phyloP scores from a whole-genome alignment of 2,329 filamentous ascomycete species.

The Huntiella bhutanensis region DNA sequence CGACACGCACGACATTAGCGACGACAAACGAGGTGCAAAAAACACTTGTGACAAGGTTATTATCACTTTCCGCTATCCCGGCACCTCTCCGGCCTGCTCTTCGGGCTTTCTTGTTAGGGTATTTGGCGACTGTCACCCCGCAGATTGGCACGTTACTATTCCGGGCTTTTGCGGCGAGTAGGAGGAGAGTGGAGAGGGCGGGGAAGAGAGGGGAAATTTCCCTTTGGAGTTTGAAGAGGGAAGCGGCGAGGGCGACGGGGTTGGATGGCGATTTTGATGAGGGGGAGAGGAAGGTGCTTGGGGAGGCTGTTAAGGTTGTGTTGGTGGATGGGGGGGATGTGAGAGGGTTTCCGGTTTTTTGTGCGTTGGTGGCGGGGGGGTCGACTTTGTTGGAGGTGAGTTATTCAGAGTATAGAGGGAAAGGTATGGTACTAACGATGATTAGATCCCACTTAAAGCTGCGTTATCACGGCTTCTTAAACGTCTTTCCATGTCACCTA shows the following conservation, averaged over 20 bases:
- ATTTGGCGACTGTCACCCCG: slow-evolving; percentile 38
- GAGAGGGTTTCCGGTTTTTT: slow-evolving; percentile 43
- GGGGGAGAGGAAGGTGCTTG: neutral
- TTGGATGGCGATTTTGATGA: neutral
- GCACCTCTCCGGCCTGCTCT: slow-evolving; percentile 34
- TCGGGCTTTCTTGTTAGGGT: slow-evolving; percentile 41
- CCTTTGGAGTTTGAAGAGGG: neutral
- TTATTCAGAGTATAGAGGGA: neutral
- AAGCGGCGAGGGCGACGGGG: neutral
- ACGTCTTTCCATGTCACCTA: neutral
- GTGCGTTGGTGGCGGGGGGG: slow-evolving; percentile 39
- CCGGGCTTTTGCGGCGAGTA: slow-evolving; percentile 23
- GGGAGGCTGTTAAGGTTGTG: slow-evolving; percentile 17
- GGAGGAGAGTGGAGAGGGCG: neutral
- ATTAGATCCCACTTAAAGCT: slow-evolving; percentile 5
- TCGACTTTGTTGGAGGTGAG: slow-evolving; percentile 39
- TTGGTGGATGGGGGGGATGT: slow-evolving; percentile 32
- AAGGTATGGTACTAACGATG: slow-evolving; percentile 2
- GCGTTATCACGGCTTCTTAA: slow-evolving; percentile 8
- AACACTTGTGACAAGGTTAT: slow-evolving; percentile 1
- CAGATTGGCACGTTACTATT: slow-evolving; percentile 35
- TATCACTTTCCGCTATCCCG: slow-evolving; percentile 22
- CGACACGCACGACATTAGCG: neutral
- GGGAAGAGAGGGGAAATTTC: neutral
- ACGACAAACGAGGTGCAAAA: slow-evolving; percentile 4